A percentile compares a stretch with the other conserved stretches of the same genome.
These are phyloP conservation scores for Vitis labrusca DNA, from an alignment of 164 flowering plant genomes.

Conservation along the genomic window DNA sequence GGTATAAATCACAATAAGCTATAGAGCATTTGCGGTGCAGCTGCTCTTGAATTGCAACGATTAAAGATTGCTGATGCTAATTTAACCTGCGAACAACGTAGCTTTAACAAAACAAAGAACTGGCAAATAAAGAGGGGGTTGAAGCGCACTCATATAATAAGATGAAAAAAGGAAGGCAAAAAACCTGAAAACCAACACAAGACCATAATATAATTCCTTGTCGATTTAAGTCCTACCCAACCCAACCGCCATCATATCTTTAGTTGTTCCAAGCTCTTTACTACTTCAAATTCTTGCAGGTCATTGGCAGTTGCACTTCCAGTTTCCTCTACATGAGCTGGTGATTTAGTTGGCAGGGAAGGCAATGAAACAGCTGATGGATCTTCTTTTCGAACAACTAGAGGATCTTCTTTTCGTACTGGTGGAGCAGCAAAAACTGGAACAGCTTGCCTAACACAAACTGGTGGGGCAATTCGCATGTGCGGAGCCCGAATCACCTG, in stretches of 20 bases:
- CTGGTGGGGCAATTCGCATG: conserved; percentile 41
- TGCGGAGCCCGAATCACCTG: conserved; percentile 40
- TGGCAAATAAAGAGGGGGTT: neutral
- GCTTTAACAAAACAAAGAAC: conserved; percentile 13
- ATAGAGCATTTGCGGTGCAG: neutral
- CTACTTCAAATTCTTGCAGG: conserved; percentile 31
- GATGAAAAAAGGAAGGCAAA: conserved; percentile 12
- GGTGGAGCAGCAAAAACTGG: conserved; percentile 47
- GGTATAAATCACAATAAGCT: too few relatives aligned
- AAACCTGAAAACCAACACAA: conserved; percentile 20
- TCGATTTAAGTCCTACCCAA: conserved; percentile 6
- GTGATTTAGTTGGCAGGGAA: conserved; percentile 2
- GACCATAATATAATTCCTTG: conserved; percentile 14
- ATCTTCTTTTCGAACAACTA: conserved; percentile 11
- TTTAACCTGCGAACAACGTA: conserved; percentile 18
- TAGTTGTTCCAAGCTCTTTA: conserved; percentile 46
- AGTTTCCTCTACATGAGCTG: conserved; percentile 27
- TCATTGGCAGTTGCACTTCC: conserved; percentile 8
- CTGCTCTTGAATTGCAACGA: conserved; percentile 13
- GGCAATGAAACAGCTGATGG: conserved; percentile 2
- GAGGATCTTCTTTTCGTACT: conserved; percentile 20
- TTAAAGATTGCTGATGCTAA: conserved; percentile 14
- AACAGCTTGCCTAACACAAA: conserved; percentile 37
- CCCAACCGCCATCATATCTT: conserved; percentile 35
- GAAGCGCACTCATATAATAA: conserved; percentile 12